Evolutionary conservation across 352 stramenopile species (phyloP).

Genomic region (Phytophthora pisi): DNA sequence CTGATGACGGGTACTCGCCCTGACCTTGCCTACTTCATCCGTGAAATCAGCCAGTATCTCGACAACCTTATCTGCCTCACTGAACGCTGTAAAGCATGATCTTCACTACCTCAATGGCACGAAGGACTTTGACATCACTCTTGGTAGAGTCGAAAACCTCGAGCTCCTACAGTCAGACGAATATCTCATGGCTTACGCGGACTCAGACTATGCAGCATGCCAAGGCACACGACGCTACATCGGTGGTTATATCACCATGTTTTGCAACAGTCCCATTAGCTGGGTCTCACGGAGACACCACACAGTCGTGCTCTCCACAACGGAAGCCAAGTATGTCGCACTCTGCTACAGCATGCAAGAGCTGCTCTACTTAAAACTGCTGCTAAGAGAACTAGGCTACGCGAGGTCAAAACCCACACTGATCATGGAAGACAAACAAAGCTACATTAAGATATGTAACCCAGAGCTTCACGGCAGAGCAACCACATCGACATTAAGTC

Average conservation of each 20-base stretch:
- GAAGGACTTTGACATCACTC: too few species aligned
- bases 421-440: constrained; percentile 24
- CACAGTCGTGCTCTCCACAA: neutral
- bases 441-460: constrained; percentile 19
- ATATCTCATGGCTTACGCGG: neutral
- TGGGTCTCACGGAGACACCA: neutral
- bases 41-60: too few species aligned
- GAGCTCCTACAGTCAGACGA: neutral
- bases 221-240: neutral
- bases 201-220: neutral
- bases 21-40: too few species aligned
- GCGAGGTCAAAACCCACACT: constrained; percentile 13
- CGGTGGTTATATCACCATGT: neutral
- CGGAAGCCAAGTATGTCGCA: constrained; percentile 1
- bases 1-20: too few species aligned
- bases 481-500: constrained; percentile 23
- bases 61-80: too few species aligned
- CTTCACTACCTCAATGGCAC: too few species aligned
- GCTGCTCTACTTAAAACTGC: constrained; percentile 11
- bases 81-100: too few species aligned
- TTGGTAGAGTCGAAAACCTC: too few species aligned
- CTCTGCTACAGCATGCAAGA: constrained; percentile 10
- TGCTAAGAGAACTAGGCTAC: constrained; percentile 15
- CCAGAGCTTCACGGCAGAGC: neutral
- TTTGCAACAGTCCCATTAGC: neutral